These are phyloP conservation scores for Cronartium quercuum DNA, from an alignment of 1,284 basidiomycete genomes.

Conservation along the genomic window DNA sequence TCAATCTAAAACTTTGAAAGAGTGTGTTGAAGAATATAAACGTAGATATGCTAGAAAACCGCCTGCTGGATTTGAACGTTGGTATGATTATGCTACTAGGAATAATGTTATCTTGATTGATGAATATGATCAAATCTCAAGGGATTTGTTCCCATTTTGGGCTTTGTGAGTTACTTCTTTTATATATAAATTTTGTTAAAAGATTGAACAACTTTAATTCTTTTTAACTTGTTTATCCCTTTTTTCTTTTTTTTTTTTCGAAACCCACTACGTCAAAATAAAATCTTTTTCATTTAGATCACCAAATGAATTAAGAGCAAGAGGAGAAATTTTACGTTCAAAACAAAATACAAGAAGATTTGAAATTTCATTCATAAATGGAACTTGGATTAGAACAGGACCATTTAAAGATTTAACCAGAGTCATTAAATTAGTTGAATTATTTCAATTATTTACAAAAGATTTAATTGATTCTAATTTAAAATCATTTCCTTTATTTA, in stretches of 20 bases:
- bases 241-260: background rate
- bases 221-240: background rate
- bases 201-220: background rate
- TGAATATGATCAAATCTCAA: slow-evolving; percentile 47
- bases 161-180: slow-evolving; percentile 14
- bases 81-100: slow-evolving; percentile 45
- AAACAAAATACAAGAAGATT: background rate
- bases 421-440: background rate
- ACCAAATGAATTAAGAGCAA: background rate
- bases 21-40: slow-evolving; percentile 53
- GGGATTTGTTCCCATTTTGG: slow-evolving; percentile 41
- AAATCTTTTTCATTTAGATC: background rate
- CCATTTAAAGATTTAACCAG: background rate
- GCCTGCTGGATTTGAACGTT: slow-evolving; percentile 31
- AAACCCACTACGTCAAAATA: background rate
- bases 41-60: slow-evolving; percentile 48
- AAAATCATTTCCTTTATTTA: background rate
- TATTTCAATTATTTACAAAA: background rate
- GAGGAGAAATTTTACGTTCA: background rate
- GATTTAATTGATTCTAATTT: background rate
- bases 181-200: too few species aligned
- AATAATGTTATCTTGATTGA: slow-evolving; percentile 46
- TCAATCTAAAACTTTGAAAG: slow-evolving; percentile 53
- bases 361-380: background rate
- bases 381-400: background rate